A percentile compares a stretch with the other conserved stretches of the same genome.
phyloP scores from a whole-genome alignment of 805 yeast genomes.

The Yarrowia keelungensis region DNA sequence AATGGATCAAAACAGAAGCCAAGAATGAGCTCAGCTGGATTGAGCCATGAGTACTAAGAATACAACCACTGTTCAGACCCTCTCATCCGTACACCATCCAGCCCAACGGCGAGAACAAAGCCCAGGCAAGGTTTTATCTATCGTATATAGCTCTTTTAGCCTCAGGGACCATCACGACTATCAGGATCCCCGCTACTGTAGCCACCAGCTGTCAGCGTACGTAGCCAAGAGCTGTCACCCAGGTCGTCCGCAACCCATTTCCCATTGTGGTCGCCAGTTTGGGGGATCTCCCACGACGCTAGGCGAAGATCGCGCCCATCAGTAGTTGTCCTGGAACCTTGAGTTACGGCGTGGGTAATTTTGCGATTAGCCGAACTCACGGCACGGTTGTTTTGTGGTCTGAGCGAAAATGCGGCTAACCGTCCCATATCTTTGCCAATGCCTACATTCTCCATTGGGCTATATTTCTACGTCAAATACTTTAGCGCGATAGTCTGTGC shows the following conservation, averaged over 20 bases:
- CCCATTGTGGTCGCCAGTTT: background rate
- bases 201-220: background rate
- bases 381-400: no score
- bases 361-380: background rate
- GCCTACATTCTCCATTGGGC: background rate
- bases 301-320: constrained; percentile 4
- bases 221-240: background rate
- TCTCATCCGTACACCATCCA: background rate
- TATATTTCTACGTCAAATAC: background rate
- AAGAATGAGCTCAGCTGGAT: no score
- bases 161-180: constrained; percentile 2
- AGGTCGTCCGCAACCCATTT: background rate
- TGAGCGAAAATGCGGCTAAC: no score
- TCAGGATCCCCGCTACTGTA: background rate
- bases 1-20: background rate
- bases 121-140: background rate
- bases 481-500: constrained; percentile 8
- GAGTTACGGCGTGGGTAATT: background rate
- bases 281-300: constrained; percentile 22
- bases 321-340: background rate
- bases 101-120: background rate
- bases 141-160: background rate
- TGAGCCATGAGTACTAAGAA: no score
- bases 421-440: no score
- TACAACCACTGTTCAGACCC: no score